phyloP scores from a whole-genome alignment of 441 rosid species.

The Brassica hybrid region DNA sequence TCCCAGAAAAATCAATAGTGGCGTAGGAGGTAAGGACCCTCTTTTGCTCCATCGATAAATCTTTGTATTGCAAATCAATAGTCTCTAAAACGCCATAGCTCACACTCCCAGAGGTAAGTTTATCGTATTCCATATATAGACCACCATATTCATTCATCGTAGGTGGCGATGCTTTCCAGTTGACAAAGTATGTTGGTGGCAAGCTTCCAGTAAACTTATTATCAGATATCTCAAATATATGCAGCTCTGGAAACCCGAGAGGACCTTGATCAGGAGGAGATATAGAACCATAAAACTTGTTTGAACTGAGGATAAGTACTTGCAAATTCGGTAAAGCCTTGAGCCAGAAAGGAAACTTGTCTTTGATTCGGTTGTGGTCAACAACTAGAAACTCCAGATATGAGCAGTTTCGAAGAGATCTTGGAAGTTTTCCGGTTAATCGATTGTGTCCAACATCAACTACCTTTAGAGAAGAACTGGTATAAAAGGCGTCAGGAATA shows the following conservation, averaged over 20 bases:
- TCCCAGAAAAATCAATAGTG: constrained; percentile 2
- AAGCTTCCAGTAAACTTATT: neutral
- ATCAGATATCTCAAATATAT: too few relatives aligned
- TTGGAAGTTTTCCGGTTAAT: constrained; percentile 50
- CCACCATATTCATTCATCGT: neutral
- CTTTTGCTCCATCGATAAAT: neutral
- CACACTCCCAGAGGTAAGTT: neutral
- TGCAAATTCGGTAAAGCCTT: constrained; percentile 34
- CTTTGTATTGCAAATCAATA: constrained; percentile 10
- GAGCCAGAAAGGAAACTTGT: constrained; percentile 55
- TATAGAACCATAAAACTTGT: too few relatives aligned
- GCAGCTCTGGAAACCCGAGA: too few relatives aligned
- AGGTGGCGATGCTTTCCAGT: neutral
- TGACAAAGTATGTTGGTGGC: neutral
- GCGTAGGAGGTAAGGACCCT: neutral
- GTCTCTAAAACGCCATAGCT: neutral
- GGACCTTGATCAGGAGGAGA: too few relatives aligned
- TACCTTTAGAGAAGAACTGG: constrained; percentile 23
- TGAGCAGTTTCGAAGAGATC: constrained; percentile 52
- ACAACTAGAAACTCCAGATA: constrained; percentile 11
- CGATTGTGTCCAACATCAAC: constrained; percentile 49
- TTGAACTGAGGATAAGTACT: too few relatives aligned
- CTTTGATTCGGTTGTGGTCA: constrained; percentile 52
- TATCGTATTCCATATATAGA: neutral
- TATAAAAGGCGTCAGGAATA: constrained; percentile 14